phyloP scores from a whole-genome alignment of 2,329 filamentous ascomycete genomes.

The Aspergillus piperis region DNA sequence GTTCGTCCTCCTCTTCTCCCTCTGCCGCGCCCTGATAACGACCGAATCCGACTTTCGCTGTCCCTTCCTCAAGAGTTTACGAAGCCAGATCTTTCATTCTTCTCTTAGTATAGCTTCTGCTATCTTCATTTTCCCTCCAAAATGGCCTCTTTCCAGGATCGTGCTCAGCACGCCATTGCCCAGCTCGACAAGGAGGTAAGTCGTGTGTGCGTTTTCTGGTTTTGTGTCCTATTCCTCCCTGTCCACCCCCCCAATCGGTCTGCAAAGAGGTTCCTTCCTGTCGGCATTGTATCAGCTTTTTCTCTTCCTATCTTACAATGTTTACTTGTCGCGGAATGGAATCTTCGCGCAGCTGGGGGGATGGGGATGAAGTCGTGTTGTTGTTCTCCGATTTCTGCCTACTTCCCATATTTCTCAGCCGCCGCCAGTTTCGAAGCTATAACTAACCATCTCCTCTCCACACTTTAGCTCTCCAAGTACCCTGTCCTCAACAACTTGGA shows the following conservation, averaged over 20 bases:
- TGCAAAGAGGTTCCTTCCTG: neutral
- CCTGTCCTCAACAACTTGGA: conserved; percentile 67
- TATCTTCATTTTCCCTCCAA: conserved; percentile 12
- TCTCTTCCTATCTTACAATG: neutral
- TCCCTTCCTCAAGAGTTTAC: neutral
- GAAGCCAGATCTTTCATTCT: neutral
- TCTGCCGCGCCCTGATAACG: conserved; percentile 15
- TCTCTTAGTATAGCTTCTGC: conserved; percentile 5
- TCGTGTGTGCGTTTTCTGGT: conserved; percentile 27
- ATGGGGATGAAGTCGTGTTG: neutral
- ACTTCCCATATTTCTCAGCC: conserved; percentile 9
- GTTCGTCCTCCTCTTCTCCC: neutral
- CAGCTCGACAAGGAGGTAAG: conserved; percentile 70
- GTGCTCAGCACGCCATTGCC: conserved; percentile 63
- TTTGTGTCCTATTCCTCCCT: conserved; percentile 11
- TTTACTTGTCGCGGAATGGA: too few species aligned
- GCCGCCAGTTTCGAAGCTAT: neutral
- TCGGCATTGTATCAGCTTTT: neutral
- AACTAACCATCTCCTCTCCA: conserved; percentile 17
- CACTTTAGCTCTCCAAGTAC: conserved; percentile 64
- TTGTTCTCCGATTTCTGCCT: neutral
- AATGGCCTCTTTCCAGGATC: conserved; percentile 59
- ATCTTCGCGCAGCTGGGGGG: neutral
- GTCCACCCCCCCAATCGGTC: neutral
- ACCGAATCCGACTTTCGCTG: conserved; percentile 4